A percentile compares a stretch with the other conserved stretches of the same genome.
phyloP scores from a whole-genome alignment of 1,139 yeast species.

The Blastobotrys niveus region DNA sequence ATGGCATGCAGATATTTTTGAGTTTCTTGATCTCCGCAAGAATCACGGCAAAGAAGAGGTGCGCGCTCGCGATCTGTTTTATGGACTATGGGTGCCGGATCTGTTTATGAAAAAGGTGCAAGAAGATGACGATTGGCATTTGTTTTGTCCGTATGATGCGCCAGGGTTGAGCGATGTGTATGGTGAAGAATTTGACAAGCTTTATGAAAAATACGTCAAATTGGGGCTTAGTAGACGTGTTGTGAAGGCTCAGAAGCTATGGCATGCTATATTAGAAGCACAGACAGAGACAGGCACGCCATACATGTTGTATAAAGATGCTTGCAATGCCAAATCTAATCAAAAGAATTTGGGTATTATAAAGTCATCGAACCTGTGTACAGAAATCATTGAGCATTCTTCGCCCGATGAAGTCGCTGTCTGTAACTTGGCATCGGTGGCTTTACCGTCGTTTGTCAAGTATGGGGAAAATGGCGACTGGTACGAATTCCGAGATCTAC shows the following conservation, averaged over 20 bases:
- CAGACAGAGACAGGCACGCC: conserved; percentile 86
- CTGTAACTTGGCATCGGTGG: conserved; percentile 76
- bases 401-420: conserved; percentile 75
- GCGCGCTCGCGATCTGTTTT: conserved; percentile 76
- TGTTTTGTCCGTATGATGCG: conserved; percentile 73
- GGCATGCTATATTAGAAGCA: conserved; percentile 71
- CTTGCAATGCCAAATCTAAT: conserved; percentile 68
- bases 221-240: conserved; percentile 55
- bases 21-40: conserved; percentile 65
- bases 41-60: conserved; percentile 81
- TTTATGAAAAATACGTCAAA: conserved; percentile 57
- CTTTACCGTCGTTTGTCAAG: conserved; percentile 55
- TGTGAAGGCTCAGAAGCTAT: conserved; percentile 66
- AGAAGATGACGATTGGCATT: conserved; percentile 62
- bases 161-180: conserved; percentile 65
- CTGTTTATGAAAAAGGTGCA: conserved; percentile 75
- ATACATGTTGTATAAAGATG: conserved; percentile 74
- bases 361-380: conserved; percentile 75
- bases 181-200: conserved; percentile 61
- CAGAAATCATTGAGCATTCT: conserved; percentile 77
- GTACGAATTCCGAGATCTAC: conserved; percentile 57
- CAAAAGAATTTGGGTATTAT: conserved; percentile 75
- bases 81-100: conserved; percentile 80
- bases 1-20: conserved; percentile 78
- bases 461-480: conserved; percentile 36